phyloP scores from a whole-genome alignment of 345 rosid species.

The Citrus hindsii region DNA sequence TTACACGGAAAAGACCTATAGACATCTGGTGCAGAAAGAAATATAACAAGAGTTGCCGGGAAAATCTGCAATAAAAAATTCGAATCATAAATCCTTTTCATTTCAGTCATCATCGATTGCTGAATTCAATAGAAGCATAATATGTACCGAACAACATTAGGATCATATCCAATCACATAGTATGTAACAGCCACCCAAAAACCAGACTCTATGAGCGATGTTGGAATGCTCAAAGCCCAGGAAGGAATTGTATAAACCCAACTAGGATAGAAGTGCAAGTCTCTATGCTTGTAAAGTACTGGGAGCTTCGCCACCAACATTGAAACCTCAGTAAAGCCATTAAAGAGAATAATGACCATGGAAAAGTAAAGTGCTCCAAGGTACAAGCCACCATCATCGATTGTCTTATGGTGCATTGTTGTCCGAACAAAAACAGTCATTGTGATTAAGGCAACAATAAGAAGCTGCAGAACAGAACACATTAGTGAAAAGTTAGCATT shows the following conservation, averaged over 20 bases:
- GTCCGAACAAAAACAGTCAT: constrained; percentile 96
- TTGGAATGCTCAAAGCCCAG: constrained; percentile 85
- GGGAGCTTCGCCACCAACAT: constrained; percentile 98
- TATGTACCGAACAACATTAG: constrained; percentile 62
- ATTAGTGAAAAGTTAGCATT: constrained; percentile 13
- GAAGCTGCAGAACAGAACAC: constrained; percentile 59
- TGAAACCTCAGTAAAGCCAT: constrained; percentile 96
- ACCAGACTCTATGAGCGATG: constrained; percentile 84
- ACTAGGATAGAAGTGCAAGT: constrained; percentile 90
- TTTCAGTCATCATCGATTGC: neutral
- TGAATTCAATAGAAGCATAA: constrained; percentile 14
- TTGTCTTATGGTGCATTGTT: constrained; percentile 70
- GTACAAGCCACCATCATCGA: constrained; percentile 86
- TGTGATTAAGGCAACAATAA: constrained; percentile 84
- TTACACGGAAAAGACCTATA: constrained; percentile 84
- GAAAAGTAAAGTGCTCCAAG: constrained; percentile 91
- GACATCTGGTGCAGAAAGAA: constrained; percentile 97
- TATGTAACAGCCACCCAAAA: constrained; percentile 92
- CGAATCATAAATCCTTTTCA: constrained; percentile 14
- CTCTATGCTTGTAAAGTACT: constrained; percentile 92
- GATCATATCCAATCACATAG: constrained; percentile 91
- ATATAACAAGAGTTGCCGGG: constrained; percentile 75
- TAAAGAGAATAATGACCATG: constrained; percentile 94
- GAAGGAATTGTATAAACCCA: constrained; percentile 96
- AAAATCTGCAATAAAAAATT: constrained; percentile 59